phyloP scores from a whole-genome alignment of 164 flowering plant genomes.

The Macadamia integrifolia region DNA sequence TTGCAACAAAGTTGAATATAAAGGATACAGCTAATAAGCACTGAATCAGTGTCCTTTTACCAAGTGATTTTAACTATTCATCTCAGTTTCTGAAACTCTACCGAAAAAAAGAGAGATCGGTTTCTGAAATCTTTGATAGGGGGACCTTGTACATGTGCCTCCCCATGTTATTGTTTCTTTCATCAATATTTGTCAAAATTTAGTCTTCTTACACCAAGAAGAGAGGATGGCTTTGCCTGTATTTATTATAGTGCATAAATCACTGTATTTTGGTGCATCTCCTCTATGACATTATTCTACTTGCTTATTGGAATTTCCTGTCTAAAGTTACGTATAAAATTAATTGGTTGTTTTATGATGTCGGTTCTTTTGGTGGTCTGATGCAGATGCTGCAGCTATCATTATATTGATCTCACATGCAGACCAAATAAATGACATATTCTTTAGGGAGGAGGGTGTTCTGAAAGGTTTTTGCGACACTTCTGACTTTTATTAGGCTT shows the following conservation, averaged over 20 bases:
- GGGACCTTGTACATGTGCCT: too few relatives aligned
- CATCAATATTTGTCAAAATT: too few relatives aligned
- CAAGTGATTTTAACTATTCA: too few relatives aligned
- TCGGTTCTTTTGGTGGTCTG: constrained; percentile 3
- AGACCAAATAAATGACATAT: constrained; percentile 41
- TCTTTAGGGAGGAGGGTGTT: constrained; percentile 44
- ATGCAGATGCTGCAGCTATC: constrained; percentile 62
- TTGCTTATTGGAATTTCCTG: neutral
- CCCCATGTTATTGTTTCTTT: too few relatives aligned
- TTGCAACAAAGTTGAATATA: too few relatives aligned
- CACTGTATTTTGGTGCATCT: neutral
- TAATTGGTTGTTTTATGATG: neutral
- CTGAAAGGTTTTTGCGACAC: constrained; percentile 37
- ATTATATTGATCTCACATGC: constrained; percentile 34
- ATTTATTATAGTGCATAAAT: neutral
- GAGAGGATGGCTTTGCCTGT: too few relatives aligned
- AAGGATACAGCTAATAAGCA: too few relatives aligned
- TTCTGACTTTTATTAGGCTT: constrained; percentile 1
- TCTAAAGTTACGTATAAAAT: neutral
- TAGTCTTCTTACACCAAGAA: too few relatives aligned
- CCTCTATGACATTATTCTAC: neutral
- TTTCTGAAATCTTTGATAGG: too few relatives aligned
- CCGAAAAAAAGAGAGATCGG: too few relatives aligned
- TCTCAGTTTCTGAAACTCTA: too few relatives aligned
- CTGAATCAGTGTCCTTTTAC: too few relatives aligned